Base-by-base conservation (phyloP, 176 grass and related monocot genomes). In the Cenchrus fungigraminus region DNA sequence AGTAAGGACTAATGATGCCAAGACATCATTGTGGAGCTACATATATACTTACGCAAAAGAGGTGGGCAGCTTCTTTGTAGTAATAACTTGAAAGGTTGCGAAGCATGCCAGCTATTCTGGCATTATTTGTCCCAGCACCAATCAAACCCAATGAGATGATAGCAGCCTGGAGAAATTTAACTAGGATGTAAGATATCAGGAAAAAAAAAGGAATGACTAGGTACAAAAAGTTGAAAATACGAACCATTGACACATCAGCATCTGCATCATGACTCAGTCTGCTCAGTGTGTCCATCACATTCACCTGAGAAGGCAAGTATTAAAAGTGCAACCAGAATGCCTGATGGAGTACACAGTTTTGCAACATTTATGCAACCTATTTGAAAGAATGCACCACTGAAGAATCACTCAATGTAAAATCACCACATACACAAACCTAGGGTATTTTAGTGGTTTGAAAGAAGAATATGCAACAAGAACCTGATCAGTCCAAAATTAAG, bases 11-110 rank as follows among this genome's bases (percentile, higher is more conserved):
- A 54, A 54, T 11, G 4, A 51, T 59, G 63, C 14, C 62, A 70
- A 76, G 76, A 14, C 6, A 76, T 54, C 54, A 76, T 52, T 65
- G 56, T 65, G 6, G 46, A 56, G 71, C 32, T 65, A 72, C 37
- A 40, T 83, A 76, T 65, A 72, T 80, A 76, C 90, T 92, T 96
- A 96, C 93, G 91, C 97, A 99, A 64, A 99, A 99, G n/a, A 99
- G 88, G 83, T 99, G 93, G 20, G 91, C 91, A 40, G 97, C 97
- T 91, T 99, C 97, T 91, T 96, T 99, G 88, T 96, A 99, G 79
- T 99, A 99, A 87, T 99, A 99, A 92, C 97, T 99, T 72, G 97
- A 99, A 68, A 99, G 93, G 74, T 92, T 96, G 6, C 93, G 93
- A 86, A 99, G 97, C 93, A 99, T 99, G 88, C 90, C 86, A 78